These are phyloP conservation scores for Aspergillaceae sp. DNA, from an alignment of 2,329 filamentous ascomycete genomes.

Conservation along the genomic window DNA sequence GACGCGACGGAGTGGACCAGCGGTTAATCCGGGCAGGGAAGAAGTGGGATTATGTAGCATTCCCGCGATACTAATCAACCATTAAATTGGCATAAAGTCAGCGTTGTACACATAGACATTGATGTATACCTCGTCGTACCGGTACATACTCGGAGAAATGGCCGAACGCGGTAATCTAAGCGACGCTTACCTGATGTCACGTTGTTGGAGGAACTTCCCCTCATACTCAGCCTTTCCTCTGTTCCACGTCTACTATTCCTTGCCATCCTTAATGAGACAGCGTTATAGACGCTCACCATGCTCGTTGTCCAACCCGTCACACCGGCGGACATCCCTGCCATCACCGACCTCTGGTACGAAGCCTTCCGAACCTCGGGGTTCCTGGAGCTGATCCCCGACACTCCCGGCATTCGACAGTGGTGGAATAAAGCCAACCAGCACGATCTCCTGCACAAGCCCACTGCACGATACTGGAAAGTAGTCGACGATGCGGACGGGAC, in stretches of 20 bases:
- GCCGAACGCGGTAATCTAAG: neutral
- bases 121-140: no score
- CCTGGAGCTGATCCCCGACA: slow-evolving; percentile 18
- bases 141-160: no score
- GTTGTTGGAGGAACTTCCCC: no score
- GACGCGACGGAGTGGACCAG: slow-evolving; percentile 12
- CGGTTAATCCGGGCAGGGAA: slow-evolving; percentile 10
- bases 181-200: neutral
- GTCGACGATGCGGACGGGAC: slow-evolving; percentile 13
- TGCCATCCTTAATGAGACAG: neutral
- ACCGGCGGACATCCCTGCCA: slow-evolving; percentile 14
- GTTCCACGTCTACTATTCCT: neutral
- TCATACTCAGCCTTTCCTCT: neutral
- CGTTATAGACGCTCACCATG: slow-evolving; percentile 1
- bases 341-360: slow-evolving; percentile 18
- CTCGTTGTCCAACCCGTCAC: slow-evolving; percentile 12
- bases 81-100: no score
- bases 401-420: slow-evolving; percentile 19
- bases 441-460: slow-evolving; percentile 17
- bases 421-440: slow-evolving; percentile 12
- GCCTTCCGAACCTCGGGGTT: slow-evolving; percentile 16
- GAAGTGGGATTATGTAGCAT: slow-evolving; percentile 13
- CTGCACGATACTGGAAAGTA: slow-evolving; percentile 19
- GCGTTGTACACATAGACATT: neutral
- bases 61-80: slow-evolving; percentile 9